These are phyloP conservation scores for Talinum fruticosum DNA, from an alignment of 148 eudicot species.

Conservation along the genomic window DNA sequence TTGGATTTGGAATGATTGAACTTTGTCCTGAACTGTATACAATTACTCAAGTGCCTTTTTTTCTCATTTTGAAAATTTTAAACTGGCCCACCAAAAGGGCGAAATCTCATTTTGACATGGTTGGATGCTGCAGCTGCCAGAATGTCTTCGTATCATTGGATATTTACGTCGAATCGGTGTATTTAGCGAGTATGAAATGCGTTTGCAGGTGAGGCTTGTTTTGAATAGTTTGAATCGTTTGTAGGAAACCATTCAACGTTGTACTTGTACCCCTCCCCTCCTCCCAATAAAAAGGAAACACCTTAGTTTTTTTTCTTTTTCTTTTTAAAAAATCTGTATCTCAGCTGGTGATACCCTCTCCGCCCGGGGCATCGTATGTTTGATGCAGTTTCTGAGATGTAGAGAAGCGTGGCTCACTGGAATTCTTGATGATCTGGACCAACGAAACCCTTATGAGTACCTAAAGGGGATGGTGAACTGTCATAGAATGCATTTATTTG, in stretches of 20 bases:
- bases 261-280: too few species aligned
- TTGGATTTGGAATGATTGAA: background rate
- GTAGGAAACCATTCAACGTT: background rate
- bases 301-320: background rate
- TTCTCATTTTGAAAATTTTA: background rate
- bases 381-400: slow-evolving; percentile 79
- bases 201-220: slow-evolving; percentile 65
- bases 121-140: slow-evolving; percentile 70
- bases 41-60: background rate
- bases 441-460: slow-evolving; percentile 90
- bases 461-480: slow-evolving; percentile 85
- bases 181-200: slow-evolving; percentile 93
- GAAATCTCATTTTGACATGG: slow-evolving; percentile 5
- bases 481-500: slow-evolving; percentile 88
- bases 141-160: slow-evolving; percentile 95
- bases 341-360: background rate
- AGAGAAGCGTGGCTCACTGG: slow-evolving; percentile 96
- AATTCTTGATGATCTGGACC: slow-evolving; percentile 94
- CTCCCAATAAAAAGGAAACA: background rate
- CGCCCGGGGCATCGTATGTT: slow-evolving; percentile 13
- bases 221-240: background rate
- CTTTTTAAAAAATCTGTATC: background rate
- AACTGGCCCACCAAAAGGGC: background rate
- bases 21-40: background rate
- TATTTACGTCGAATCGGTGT: slow-evolving; percentile 94